Percentiles rank a stretch among this genome's conserved stretches.
These are phyloP conservation scores for Teratosphaeria destructans DNA, from an alignment of 2,329 filamentous ascomycete genomes.

Conservation along the genomic window DNA sequence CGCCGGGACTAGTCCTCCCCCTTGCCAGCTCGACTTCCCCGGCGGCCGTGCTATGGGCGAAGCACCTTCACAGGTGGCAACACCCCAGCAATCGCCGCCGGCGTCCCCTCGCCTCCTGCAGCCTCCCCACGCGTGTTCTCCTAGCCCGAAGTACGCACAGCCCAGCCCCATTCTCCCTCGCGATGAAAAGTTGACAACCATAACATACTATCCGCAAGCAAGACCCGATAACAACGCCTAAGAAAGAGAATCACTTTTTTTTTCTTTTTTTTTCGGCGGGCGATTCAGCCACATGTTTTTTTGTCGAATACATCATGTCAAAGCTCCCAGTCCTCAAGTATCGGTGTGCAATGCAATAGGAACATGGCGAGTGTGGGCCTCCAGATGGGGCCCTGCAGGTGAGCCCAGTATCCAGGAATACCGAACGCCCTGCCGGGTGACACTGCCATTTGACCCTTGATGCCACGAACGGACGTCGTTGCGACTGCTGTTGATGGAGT, in stretches of 20 bases:
- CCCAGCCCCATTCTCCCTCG: background rate
- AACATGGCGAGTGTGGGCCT: background rate
- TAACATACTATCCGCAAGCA: background rate
- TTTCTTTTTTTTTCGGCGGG: background rate
- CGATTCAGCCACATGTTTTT: background rate
- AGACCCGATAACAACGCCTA: background rate
- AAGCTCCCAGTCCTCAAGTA: background rate
- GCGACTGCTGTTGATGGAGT: background rate
- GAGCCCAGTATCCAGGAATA: slow-evolving; percentile 3
- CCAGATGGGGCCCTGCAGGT: background rate
- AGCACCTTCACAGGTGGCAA: background rate
- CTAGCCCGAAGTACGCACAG: background rate
- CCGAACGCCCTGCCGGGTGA: slow-evolving; percentile 30
- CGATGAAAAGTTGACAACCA: background rate
- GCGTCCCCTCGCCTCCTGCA: background rate
- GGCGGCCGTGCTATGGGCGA: background rate
- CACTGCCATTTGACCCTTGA: slow-evolving; percentile 21
- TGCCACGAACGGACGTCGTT: background rate
- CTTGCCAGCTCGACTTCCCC: background rate
- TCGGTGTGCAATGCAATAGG: background rate
- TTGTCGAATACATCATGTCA: background rate
- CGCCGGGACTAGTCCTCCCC: background rate
- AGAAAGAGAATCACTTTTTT: background rate
- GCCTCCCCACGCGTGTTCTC: background rate
- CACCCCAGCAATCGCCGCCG: background rate